Conservation (phyloP, 768 basidiomycete species). For the Auricularia heimuer region DNA sequence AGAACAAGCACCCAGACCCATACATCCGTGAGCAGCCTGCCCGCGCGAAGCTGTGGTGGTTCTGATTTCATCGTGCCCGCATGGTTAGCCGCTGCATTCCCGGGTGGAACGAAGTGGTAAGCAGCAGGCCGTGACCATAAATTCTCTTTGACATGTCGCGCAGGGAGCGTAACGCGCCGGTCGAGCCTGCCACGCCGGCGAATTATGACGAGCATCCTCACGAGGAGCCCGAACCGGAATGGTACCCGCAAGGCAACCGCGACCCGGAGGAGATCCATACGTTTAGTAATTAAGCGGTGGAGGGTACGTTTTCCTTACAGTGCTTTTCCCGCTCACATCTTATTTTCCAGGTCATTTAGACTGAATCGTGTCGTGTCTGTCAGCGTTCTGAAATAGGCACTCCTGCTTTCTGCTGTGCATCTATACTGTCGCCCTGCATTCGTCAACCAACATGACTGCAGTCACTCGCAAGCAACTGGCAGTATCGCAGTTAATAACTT, state of each 20-base stretch:
- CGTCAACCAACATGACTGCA: no score
- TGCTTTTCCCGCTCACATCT: not conserved
- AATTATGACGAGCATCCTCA: slow-evolving; percentile 5
- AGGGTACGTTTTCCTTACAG: not conserved
- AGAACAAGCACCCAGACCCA: slow-evolving; percentile 77
- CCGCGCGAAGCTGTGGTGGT: not conserved
- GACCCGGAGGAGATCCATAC: not conserved
- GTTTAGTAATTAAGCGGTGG: not conserved
- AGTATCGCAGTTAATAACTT: no score
- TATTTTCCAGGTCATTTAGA: not conserved
- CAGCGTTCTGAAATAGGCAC: no score
- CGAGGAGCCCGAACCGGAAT: not conserved
- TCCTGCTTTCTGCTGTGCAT: no score
- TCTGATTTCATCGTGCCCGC: slow-evolving; percentile 1
- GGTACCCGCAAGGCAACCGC: not conserved
- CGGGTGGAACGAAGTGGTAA: slow-evolving; percentile 94
- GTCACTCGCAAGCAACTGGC: no score
- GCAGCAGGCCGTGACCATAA: slow-evolving; percentile 19
- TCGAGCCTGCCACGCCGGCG: slow-evolving; percentile 18
- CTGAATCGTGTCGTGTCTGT: no score
- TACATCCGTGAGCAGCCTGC: slow-evolving; percentile 64
- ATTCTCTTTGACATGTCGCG: not conserved
- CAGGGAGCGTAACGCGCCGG: slow-evolving; percentile 79
- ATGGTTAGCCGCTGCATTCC: slow-evolving; percentile 59
- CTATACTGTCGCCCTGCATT: no score